These are phyloP conservation scores for Rhodamnia rubescens DNA, from an alignment of 345 rosid species.

Conservation along the genomic window DNA sequence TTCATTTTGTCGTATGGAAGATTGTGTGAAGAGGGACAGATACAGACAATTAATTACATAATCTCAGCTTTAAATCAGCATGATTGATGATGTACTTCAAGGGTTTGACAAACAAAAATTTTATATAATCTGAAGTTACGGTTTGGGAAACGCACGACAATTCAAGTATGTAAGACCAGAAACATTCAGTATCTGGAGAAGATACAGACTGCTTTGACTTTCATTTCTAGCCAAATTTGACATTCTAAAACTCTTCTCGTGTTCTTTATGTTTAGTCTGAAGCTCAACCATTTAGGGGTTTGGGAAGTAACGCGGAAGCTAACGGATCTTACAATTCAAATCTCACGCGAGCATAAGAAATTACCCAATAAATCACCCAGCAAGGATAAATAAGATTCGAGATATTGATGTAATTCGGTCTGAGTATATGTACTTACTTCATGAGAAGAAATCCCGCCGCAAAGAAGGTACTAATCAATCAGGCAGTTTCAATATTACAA, in stretches of 20 bases:
- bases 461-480: not conserved
- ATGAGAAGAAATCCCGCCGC: rapidly evolving
- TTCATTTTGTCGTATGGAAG: not conserved
- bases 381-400: rapidly evolving
- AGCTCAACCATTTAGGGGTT: not conserved
- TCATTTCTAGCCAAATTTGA: not conserved
- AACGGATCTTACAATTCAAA: not conserved
- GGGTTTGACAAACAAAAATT: not conserved
- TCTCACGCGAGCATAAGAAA: not conserved
- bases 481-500: not conserved
- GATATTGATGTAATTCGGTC: not conserved
- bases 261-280: not conserved
- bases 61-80: not conserved
- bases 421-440: not conserved
- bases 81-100: not conserved
- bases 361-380: not conserved
- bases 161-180: not conserved
- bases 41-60: too few relatives aligned
- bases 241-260: not conserved
- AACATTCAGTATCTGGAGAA: not conserved
- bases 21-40: not conserved
- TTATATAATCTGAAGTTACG: not conserved
- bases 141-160: not conserved
- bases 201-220: not conserved
- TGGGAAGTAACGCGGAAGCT: not conserved